Conservation (phyloP, 2,329 filamentous ascomycete species). For the Arthrinium puccinioides region DNA sequence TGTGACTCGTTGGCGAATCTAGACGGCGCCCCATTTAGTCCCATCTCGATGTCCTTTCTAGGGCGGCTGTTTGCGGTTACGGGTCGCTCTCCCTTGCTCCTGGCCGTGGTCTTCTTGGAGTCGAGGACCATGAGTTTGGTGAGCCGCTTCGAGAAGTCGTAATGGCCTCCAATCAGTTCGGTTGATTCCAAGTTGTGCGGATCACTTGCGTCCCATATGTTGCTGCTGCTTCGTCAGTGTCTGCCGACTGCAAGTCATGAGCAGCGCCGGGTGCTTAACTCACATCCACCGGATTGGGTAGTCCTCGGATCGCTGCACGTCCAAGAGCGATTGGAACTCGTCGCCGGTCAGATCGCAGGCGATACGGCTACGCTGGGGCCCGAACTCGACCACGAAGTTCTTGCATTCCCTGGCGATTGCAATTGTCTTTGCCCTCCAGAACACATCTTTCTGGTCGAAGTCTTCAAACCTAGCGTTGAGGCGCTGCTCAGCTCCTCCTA, state of each 20-base stretch:
- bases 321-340: conserved; percentile 32
- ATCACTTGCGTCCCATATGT: conserved; percentile 60
- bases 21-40: too few species aligned
- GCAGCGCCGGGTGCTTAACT: too few species aligned
- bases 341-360: conserved; percentile 43
- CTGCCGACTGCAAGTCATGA: too few species aligned
- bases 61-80: too few species aligned
- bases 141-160: conserved; percentile 62
- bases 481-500: too few species aligned
- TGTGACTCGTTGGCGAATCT: too few species aligned
- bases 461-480: conserved; percentile 44
- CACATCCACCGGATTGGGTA: conserved; percentile 62
- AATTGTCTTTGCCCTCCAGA: conserved; percentile 32
- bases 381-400: conserved; percentile 63
- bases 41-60: too few species aligned
- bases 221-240: conserved; percentile 31
- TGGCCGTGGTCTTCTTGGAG: conserved; percentile 5
- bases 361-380: conserved; percentile 44
- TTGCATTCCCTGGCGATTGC: conserved; percentile 31
- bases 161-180: conserved; percentile 47
- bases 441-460: conserved; percentile 44
- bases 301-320: conserved; percentile 28
- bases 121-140: conserved; percentile 46
- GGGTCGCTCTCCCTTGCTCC: not conserved
- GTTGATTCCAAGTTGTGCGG: conserved; percentile 47